A percentile compares a stretch with the other conserved stretches of the same genome.
Conservation (phyloP, 306 rosid species). For the Lathyrus sativus region DNA sequence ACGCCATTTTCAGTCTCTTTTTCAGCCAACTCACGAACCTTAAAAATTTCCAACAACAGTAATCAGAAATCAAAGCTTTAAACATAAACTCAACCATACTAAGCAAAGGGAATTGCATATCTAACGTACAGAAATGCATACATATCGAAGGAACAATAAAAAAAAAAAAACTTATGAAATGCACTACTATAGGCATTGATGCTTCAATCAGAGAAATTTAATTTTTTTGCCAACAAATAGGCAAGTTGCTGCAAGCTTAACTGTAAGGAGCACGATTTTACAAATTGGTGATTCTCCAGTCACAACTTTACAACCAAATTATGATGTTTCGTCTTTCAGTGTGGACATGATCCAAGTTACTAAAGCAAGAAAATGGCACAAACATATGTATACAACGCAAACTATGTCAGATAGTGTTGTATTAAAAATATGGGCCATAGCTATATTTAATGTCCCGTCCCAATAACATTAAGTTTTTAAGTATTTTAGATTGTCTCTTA, state of each 20-base stretch:
- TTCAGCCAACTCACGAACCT: slow-evolving; percentile 90
- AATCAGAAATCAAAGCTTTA: slow-evolving; percentile 35
- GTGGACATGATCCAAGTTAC: slow-evolving; percentile 9
- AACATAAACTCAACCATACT: slow-evolving; percentile 20
- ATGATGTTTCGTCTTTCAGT: not conserved
- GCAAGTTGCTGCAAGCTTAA: slow-evolving; percentile 17
- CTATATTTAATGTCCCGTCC: slow-evolving; percentile 2
- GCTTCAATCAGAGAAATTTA: slow-evolving; percentile 22
- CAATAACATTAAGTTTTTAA: not conserved
- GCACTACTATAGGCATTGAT: slow-evolving; percentile 24
- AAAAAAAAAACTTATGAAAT: slow-evolving; percentile 10
- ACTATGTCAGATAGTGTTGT: slow-evolving; percentile 1
- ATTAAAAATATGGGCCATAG: not conserved
- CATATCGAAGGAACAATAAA: slow-evolving; percentile 3
- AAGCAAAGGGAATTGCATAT: slow-evolving; percentile 16
- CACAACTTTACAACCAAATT: slow-evolving; percentile 15
- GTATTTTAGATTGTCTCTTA: not conserved
- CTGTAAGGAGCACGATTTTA: slow-evolving; percentile 2
- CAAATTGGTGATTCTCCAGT: slow-evolving; percentile 29
- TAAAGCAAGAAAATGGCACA: slow-evolving; percentile 13
- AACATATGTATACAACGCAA: not conserved
- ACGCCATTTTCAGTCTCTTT: slow-evolving; percentile 89
- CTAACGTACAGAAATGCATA: slow-evolving; percentile 19
- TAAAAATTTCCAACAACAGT: slow-evolving; percentile 38
- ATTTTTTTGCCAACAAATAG: slow-evolving; percentile 6